Evolutionary conservation across 345 rosid genomes (phyloP), one percentile per base, ranked within the genome.

Genomic region (Acer negundo): DNA sequence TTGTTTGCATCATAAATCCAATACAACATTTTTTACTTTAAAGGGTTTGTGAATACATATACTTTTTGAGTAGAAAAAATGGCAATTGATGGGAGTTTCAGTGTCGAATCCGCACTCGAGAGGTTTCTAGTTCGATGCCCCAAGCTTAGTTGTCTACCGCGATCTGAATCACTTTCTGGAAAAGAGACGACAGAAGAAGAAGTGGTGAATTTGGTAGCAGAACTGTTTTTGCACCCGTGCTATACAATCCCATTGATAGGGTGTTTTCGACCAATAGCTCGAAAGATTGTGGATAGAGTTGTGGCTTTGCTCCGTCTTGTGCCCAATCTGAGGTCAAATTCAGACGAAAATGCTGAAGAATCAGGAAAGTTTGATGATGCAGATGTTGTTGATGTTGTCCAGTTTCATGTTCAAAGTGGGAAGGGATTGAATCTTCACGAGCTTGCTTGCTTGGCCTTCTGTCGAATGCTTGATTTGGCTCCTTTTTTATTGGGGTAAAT

Each of bases 381-480:
- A 10, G 83, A 81, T 79, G 84, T 88, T 80, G 67, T 86, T 80
- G 82, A 83, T 83, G 77, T 93, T 67, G 64, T 93, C 35, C 91
- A 90, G 77, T 82, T 79, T 62, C 90, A 85, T 64, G 82, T 81
- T 79, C 86, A 69, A 74, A 83, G 82, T 78, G 92, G 92, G 70
- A 87, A 77, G 86, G 91, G 89, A 62, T 75, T 95, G 85, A 80
- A 83, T 79, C 94, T 95, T 78, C 98, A 95, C 3, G 98, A 93
- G 89, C 85, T 92, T 72, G 90, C 93, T 84, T 95, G 98, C 85
- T 80, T 95, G 78, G 98, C 96, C 22, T 89, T 95, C 64, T 83
- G 92, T 78, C 96, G 94, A 11, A 89, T 93, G 67, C 88, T 93
- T 80, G 96, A 91, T 84, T 87, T 95, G 74, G 91, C 89, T 80